Evolutionary conservation across 2,329 filamentous ascomycete species (phyloP).

Genomic region (Ophiostoma ulmi): DNA sequence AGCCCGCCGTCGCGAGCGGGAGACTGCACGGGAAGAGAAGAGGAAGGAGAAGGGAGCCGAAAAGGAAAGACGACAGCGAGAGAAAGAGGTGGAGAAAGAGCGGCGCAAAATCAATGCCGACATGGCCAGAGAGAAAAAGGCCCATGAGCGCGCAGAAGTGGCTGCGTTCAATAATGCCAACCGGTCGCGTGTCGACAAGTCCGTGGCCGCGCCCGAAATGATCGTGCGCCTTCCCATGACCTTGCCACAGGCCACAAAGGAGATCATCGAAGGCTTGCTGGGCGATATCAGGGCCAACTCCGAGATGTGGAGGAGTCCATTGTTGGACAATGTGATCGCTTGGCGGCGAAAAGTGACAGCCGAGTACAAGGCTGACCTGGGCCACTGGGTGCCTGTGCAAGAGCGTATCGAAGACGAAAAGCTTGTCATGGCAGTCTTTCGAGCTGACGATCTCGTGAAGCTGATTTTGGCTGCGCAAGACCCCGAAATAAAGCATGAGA

Average conservation of each 20-base stretch:
- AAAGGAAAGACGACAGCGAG: conserved; percentile 50
- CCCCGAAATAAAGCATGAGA: conserved; percentile 30
- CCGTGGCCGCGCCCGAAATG: conserved; percentile 69
- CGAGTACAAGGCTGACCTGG: conserved; percentile 55
- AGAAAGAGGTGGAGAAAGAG: conserved; percentile 54
- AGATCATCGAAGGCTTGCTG: conserved; percentile 49
- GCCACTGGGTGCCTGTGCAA: conserved; percentile 60
- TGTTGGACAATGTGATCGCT: conserved; percentile 51
- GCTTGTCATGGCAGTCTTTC: conserved; percentile 58
- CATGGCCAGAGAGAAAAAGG: conserved; percentile 56
- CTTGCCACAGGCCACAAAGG: conserved; percentile 44
- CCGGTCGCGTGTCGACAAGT: conserved; percentile 67
- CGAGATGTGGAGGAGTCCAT: conserved; percentile 40
- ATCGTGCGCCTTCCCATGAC: conserved; percentile 62
- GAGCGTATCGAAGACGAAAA: conserved; percentile 50
- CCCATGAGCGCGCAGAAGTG: conserved; percentile 57
- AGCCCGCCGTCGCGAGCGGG: conserved; percentile 27
- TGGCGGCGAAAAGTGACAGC: conserved; percentile 66
- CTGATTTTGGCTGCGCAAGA: conserved; percentile 42
- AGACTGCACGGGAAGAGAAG: conserved; percentile 38
- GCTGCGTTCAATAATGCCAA: conserved; percentile 68
- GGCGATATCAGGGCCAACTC: conserved; percentile 46
- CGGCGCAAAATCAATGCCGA: conserved; percentile 54
- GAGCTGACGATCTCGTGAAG: conserved; percentile 61
- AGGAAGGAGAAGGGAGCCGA: conserved; percentile 49